Conservation (phyloP, 2,329 filamentous ascomycete genomes). For the Mycogone perniciosa region DNA sequence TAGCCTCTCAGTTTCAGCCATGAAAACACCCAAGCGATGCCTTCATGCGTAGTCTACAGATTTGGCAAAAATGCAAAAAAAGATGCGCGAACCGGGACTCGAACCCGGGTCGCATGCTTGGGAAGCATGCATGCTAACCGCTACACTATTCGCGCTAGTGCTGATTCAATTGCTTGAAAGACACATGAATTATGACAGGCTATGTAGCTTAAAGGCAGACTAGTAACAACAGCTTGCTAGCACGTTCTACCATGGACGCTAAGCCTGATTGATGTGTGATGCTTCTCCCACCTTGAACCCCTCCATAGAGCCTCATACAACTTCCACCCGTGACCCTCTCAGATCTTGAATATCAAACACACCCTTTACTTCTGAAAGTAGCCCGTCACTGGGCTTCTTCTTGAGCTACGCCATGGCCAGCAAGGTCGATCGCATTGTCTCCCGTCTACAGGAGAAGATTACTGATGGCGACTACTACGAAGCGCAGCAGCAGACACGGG, state of each 20-base stretch:
- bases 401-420: conserved; percentile 26
- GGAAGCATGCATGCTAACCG: conserved; percentile 35
- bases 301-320: not conserved
- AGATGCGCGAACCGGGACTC: conserved; percentile 30
- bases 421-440: conserved; percentile 46
- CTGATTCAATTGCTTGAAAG: conserved; percentile 13
- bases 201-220: not conserved
- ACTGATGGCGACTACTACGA: conserved; percentile 92
- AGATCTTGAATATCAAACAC: not conserved
- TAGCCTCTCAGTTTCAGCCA: not conserved
- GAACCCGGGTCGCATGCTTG: conserved; percentile 33
- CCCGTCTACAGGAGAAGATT: conserved; percentile 76
- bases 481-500: conserved; percentile 95
- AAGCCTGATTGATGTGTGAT: not conserved
- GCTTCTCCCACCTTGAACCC: conserved; percentile 5
- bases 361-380: not conserved
- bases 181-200: not conserved
- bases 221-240: too few relatives aligned
- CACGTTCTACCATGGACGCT: not conserved
- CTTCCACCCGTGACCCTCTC: not conserved
- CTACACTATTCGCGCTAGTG: conserved; percentile 29
- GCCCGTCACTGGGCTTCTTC: too few relatives aligned
- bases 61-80: conserved; percentile 2
- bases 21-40: not conserved
- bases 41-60: not conserved